Conservation (phyloP, 164 flowering plant genomes). For the Dillenia suffruticosa region DNA sequence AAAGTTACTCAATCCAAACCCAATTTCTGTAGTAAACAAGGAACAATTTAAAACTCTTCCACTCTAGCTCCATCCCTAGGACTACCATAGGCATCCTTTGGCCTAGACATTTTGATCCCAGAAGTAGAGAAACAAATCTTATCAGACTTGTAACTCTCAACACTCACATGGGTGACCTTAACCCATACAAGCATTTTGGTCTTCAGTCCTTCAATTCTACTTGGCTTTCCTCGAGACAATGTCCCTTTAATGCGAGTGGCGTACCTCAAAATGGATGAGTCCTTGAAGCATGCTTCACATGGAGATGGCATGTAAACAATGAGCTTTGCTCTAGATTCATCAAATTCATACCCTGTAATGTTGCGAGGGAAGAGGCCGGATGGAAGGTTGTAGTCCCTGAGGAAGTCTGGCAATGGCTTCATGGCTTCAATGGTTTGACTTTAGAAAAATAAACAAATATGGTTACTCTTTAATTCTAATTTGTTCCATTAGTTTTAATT, state of each 20-base stretch:
- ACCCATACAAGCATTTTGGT: slow-evolving; percentile 93
- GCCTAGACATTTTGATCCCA: slow-evolving; percentile 75
- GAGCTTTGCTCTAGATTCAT: slow-evolving; percentile 67
- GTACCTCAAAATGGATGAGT: slow-evolving; percentile 54
- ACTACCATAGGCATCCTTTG: slow-evolving; percentile 60
- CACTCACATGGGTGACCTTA: slow-evolving; percentile 62
- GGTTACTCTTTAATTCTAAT: too few relatives aligned
- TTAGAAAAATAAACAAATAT: slow-evolving; percentile 2
- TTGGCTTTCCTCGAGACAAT: slow-evolving; percentile 74
- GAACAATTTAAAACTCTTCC: slow-evolving; percentile 51
- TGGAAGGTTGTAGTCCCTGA: too few relatives aligned
- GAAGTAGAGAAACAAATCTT: slow-evolving; percentile 76
- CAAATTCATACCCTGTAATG: slow-evolving; percentile 82
- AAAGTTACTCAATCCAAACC: too few relatives aligned
- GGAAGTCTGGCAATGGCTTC: too few relatives aligned
- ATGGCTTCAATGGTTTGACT: slow-evolving; percentile 67
- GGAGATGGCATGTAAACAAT: slow-evolving; percentile 66
- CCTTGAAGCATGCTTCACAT: slow-evolving; percentile 85
- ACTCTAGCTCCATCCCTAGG: slow-evolving; percentile 58
- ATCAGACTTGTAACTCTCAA: slow-evolving; percentile 78
- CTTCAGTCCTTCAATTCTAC: slow-evolving; percentile 87
- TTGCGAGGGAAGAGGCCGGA: slow-evolving; percentile 85
- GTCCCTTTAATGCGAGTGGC: slow-evolving; percentile 57
- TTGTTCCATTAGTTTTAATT: too few relatives aligned
- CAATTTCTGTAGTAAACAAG: too few relatives aligned